phyloP scores from a whole-genome alignment of 257 asterid species.

The Penstemon davidsonii region DNA sequence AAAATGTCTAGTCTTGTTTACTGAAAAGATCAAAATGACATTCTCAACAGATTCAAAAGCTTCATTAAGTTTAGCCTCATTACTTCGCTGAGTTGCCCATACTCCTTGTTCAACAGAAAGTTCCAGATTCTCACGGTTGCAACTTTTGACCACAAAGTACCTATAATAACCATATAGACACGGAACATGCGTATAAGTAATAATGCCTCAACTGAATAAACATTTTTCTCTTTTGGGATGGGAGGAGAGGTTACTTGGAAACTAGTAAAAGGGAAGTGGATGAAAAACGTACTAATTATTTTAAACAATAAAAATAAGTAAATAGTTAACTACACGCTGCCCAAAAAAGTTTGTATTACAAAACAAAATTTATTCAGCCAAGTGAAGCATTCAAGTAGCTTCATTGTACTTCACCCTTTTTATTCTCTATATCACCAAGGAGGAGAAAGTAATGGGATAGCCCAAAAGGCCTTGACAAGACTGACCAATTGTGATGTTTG shows the following conservation, averaged over 20 bases:
- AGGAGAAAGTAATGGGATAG: background rate
- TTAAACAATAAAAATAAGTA: background rate
- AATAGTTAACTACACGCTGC: background rate
- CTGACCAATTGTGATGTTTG: background rate
- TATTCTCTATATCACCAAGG: background rate
- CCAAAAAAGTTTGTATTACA: background rate
- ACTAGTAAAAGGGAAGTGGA: background rate
- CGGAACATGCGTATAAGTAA: slow-evolving; percentile 35
- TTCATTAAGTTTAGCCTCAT: slow-evolving; percentile 95
- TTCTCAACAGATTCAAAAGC: slow-evolving; percentile 95
- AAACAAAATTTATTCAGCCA: background rate
- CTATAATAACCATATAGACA: slow-evolving; percentile 51
- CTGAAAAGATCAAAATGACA: slow-evolving; percentile 88
- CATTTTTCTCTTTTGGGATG: background rate
- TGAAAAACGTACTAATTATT: background rate
- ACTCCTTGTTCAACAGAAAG: slow-evolving; percentile 98
- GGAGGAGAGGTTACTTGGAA: background rate
- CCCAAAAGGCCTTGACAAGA: background rate
- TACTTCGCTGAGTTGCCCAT: slow-evolving; percentile 99
- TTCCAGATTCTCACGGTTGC: slow-evolving; percentile 97
- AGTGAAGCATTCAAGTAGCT: background rate
- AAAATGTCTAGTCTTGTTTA: slow-evolving; percentile 91
- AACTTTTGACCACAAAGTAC: slow-evolving; percentile 97
- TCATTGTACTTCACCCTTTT: slow-evolving; percentile 3
- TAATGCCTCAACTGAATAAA: slow-evolving; percentile 22